These are phyloP conservation scores for Xerocomus cyaneibrunnescens DNA, from an alignment of 1,284 basidiomycete genomes.

Conservation along the genomic window DNA sequence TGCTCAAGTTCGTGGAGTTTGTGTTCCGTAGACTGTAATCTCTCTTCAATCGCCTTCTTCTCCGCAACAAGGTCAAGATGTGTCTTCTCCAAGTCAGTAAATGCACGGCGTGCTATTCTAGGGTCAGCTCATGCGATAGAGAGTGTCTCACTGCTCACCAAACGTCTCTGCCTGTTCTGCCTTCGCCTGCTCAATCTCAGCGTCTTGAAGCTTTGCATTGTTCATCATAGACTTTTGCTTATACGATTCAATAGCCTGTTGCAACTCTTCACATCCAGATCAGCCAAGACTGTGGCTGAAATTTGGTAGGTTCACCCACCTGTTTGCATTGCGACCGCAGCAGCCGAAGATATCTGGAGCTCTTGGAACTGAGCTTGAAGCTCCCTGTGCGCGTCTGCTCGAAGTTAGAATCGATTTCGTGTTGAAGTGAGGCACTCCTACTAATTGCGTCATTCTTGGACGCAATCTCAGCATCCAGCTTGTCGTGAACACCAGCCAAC, in stretches of 20 bases:
- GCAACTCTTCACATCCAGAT: conserved; percentile 47
- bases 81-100: conserved; percentile 63
- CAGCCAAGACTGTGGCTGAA: neutral
- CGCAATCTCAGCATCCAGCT: conserved; percentile 51
- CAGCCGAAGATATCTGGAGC: conserved; percentile 58
- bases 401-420: neutral
- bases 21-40: conserved; percentile 51
- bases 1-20: conserved; percentile 62
- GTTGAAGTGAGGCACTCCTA: conserved; percentile 30
- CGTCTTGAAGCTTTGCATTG: conserved; percentile 63
- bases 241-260: conserved; percentile 62
- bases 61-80: conserved; percentile 54
- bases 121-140: conserved; percentile 9
- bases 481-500: conserved; percentile 52
- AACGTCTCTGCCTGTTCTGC: conserved; percentile 63
- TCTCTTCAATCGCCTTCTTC: conserved; percentile 52
- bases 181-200: conserved; percentile 68
- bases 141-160: conserved; percentile 40
- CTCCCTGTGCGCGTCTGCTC: conserved; percentile 56
- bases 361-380: conserved; percentile 65
- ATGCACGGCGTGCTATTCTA: conserved; percentile 50
- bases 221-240: conserved; percentile 63
- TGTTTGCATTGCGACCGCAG: conserved; percentile 59
- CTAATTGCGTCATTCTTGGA: conserved; percentile 60
- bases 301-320: conserved; percentile 40